phyloP scores from a whole-genome alignment of 176 grass and related monocot species.

The Eremochloa ophiuroides region DNA sequence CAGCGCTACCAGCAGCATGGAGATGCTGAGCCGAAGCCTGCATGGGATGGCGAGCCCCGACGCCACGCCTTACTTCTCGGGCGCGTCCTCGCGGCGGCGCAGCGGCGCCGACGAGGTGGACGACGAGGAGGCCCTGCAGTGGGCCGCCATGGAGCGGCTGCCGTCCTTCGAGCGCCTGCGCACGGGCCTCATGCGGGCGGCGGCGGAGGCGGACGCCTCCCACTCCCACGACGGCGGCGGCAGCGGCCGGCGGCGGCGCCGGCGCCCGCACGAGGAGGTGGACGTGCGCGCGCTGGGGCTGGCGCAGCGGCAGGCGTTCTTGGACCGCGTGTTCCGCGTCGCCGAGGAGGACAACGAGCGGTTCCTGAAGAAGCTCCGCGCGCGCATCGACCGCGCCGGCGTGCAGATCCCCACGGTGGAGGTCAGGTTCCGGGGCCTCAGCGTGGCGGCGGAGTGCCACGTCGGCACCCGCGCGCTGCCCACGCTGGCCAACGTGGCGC shows the following conservation, averaged over 20 bases:
- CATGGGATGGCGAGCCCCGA: constrained; percentile 41
- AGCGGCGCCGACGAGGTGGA: constrained; percentile 50
- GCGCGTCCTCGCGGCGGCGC: constrained; percentile 27
- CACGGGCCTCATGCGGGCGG: constrained; percentile 37
- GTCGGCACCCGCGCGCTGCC: constrained; percentile 66
- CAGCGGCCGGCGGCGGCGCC: neutral
- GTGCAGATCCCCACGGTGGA: constrained; percentile 74
- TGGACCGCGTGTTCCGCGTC: constrained; percentile 53
- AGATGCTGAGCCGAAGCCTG: constrained; percentile 40
- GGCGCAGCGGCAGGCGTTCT: constrained; percentile 54
- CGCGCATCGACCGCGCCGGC: constrained; percentile 70
- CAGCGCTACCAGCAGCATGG: constrained; percentile 4
- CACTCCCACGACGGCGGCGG: neutral
- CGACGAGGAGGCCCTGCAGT: constrained; percentile 84
- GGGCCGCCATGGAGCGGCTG: constrained; percentile 88
- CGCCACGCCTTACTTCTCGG: constrained; percentile 38
- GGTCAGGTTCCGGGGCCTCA: constrained; percentile 58
- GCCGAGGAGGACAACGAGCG: constrained; percentile 76
- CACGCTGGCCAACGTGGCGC: constrained; percentile 56
- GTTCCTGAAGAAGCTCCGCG: constrained; percentile 64
- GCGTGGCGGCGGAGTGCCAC: constrained; percentile 69
- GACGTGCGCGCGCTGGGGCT: constrained; percentile 55
- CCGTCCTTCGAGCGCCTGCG: constrained; percentile 58
- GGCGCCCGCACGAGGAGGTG: constrained; percentile 31
- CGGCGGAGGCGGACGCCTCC: neutral